Conservation (phyloP, 148 eudicot genomes). For the Vaccinium macrocarpon region DNA sequence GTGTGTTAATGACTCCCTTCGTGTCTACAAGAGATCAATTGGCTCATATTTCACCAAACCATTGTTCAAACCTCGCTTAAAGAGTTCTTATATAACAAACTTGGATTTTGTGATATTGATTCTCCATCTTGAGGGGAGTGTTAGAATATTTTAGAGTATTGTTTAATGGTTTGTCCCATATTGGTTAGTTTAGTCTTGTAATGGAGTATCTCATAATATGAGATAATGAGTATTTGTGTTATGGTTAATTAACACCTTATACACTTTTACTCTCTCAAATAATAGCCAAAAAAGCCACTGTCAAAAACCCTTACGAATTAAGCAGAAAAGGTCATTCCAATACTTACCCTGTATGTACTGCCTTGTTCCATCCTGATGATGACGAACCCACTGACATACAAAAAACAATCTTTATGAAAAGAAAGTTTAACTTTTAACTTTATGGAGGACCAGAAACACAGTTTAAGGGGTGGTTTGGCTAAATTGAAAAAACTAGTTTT, state of each 20-base stretch:
- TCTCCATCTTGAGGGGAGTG: too few relatives aligned
- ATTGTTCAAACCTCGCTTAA: too few relatives aligned
- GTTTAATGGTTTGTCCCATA: too few relatives aligned
- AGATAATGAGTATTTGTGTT: background rate
- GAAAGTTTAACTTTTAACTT: background rate
- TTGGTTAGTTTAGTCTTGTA: background rate
- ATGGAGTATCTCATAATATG: background rate
- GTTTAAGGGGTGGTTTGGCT: too few relatives aligned
- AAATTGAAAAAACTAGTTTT: too few relatives aligned
- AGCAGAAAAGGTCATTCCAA: background rate
- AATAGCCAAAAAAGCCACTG: slow-evolving; percentile 1
- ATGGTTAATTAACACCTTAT: background rate
- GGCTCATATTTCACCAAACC: too few relatives aligned
- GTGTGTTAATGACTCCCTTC: too few relatives aligned
- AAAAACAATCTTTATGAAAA: slow-evolving; percentile 12
- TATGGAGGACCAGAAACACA: background rate
- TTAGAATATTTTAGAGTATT: too few relatives aligned
- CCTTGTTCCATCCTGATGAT: slow-evolving; percentile 89
- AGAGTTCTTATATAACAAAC: too few relatives aligned
- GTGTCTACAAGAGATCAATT: too few relatives aligned
- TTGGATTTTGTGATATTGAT: too few relatives aligned
- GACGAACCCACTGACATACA: slow-evolving; percentile 83
- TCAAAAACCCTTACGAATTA: background rate
- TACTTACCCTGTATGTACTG: slow-evolving; percentile 81
- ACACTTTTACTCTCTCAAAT: background rate